Conservation (phyloP, 31 red algal genomes). For the Endocladia muricata region DNA sequence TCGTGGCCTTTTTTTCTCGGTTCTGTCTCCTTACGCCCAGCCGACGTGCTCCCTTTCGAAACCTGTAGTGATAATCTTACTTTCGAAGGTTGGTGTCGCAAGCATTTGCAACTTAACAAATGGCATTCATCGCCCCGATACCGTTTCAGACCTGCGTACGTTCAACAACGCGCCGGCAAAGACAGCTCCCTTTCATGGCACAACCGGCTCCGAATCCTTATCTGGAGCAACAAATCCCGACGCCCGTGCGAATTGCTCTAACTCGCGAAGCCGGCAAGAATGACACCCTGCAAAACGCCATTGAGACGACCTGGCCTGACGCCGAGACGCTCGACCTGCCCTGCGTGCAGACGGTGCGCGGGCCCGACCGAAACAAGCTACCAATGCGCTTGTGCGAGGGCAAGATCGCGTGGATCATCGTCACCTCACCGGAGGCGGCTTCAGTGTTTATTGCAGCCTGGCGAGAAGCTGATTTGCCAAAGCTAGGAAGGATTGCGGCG, state of each 20-base stretch:
- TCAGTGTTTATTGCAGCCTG: constrained; percentile 56
- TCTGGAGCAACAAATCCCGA: no score
- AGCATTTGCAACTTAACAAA: no score
- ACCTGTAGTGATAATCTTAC: no score
- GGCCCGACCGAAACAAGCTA: constrained; percentile 35
- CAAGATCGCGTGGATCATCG: constrained; percentile 47
- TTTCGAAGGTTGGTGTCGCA: no score
- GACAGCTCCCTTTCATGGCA: no score
- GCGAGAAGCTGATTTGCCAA: constrained; percentile 33
- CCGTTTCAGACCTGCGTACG: no score
- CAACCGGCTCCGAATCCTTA: no score
- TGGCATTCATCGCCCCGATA: not conserved
- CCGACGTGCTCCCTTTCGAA: no score
- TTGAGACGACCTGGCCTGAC: constrained; percentile 16
- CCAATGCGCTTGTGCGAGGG: constrained; percentile 9
- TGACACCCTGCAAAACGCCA: constrained; percentile 14
- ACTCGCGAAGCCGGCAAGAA: constrained; percentile 69
- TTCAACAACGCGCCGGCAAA: no score
- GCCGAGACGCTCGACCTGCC: constrained; percentile 40
- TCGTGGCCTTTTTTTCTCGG: no score
- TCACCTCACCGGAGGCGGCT: constrained; percentile 75
- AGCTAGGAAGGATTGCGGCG: constrained; percentile 32
- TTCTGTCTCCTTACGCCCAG: no score
- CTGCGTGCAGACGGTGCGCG: constrained; percentile 53
- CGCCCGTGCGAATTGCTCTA: constrained; percentile 43